Base-by-base conservation (phyloP, 768 basidiomycete species). In the Boletus coccyginus region DNA sequence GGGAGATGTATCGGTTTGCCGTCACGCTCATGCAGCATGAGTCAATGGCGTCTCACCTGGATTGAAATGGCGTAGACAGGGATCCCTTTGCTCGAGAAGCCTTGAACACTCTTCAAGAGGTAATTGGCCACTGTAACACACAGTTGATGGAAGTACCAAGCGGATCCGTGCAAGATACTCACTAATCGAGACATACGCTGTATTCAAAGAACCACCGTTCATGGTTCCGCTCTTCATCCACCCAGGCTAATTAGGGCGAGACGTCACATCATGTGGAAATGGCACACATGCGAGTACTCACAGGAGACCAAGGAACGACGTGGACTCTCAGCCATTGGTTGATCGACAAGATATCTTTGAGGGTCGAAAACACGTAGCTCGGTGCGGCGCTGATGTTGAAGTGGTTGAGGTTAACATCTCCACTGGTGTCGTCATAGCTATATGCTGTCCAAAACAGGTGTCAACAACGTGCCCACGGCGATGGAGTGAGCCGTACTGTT, bases 211-310 rank as follows among this genome's bases (percentile, higher is more conserved):
- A 33, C 87, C 88, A 2, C 88, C 88, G 29, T 82, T 76, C 85
- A 89, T 88, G 1, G 81, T 80, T 54, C 78, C 82, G 46, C 73
- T 75, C 69, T 91, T 91, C 87, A 90, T 89, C 89, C 90, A 92
- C 5, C 74, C 86, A 11, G 90, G 89, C 87, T 90, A 54, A 40
- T 44, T 24, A 35, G 1, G 5, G 16, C 56, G 50, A 58, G 43
- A 27, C 56, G 17, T 41, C 32, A 7, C 7, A 35, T 10, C n/a
- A 35, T 17, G 17, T 35, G 2, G 27, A 16, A 16, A 14, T 24
- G n/a, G 2, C 32, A n/a, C 7, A 11, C 19, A 10, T 38, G 7
- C 24, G 71, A 24, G 7, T 27, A 40, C 80, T 58, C 66, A 88
- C 88, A 3, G 88, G 87, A 29, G 87, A 88, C 90, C 90, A 91